Evolutionary conservation across 306 rosid genomes (phyloP), one percentile per base, ranked within the genome.

Genomic region (Potentilla sterilis): DNA sequence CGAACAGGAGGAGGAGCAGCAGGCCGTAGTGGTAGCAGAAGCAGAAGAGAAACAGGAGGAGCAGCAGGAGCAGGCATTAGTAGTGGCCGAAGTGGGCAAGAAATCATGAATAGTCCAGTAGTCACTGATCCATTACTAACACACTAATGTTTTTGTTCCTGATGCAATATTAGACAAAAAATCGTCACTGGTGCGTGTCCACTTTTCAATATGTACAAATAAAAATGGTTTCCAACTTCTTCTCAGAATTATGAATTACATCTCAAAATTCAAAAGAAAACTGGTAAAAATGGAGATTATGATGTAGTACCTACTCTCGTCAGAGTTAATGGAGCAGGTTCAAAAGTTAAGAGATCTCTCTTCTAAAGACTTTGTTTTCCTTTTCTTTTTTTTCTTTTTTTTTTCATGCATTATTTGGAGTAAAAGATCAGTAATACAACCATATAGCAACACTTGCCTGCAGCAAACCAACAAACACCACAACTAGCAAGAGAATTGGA

Each of bases 41-140:
- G 51, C 35, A 54, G 48, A 51, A 28, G 51, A 22, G 43, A 34
- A 77, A 42, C 75, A 18, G 71, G 87, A 88, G 76, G 77, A 86
- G 67, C 79, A 67, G 52, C 64, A 73, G 21, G 58, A 52, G 75
- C 84, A 84, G 77, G 84, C 85, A 49, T 16, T 67, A 54, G 78
- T 80, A 71, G 82, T 81, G 73, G 86, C 70, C 67, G 55, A 77
- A 77, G 83, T 73, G 44, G 10, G 82, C 75, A 51, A 76, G 75
- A 68, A 83, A 77, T 67, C 47, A 78, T 15, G 68, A 65, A n/a
- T 64, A 63, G 66, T 51, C 21, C 13, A 5, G 38, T 44, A 24
- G 22, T 38, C 48, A 12, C 22, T 28, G 28, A 28, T 28, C 28
- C 34, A 19, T 5, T n/a, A 51, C 35, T 37, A 70, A 70, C 64